Evolutionary conservation across 202 grass and related monocot genomes (phyloP).

Genomic region (Carex arenaria): DNA sequence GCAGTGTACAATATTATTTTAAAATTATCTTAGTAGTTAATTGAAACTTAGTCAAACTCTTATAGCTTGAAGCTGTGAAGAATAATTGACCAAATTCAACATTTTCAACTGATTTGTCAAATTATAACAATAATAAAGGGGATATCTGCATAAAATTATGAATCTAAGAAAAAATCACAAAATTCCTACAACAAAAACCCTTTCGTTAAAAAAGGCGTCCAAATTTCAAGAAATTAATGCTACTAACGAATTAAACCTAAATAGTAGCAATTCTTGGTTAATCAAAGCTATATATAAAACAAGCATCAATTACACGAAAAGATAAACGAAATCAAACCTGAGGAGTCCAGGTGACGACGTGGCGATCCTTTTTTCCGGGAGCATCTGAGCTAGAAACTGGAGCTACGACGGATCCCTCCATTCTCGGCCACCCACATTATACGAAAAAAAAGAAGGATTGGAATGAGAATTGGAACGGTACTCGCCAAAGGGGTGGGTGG

Average conservation of each 20-base stretch:
- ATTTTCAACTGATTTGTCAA: background rate
- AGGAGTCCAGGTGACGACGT: conserved; percentile 70
- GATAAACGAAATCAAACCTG: conserved; percentile 29
- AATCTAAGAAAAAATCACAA: background rate
- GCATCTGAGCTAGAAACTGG: background rate
- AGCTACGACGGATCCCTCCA: conserved; percentile 31
- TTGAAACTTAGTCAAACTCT: background rate
- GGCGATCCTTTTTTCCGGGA: conserved; percentile 60
- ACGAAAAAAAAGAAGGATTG: background rate
- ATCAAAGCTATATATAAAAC: background rate
- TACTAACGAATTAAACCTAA: background rate
- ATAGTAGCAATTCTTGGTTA: background rate
- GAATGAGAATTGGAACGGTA: background rate
- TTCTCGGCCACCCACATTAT: conserved; percentile 47
- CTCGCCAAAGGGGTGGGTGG: background rate
- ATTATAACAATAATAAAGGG: background rate
- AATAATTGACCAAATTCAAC: background rate
- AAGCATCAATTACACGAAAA: background rate
- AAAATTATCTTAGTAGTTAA: background rate
- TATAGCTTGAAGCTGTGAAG: background rate
- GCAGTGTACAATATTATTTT: background rate
- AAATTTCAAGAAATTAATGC: background rate
- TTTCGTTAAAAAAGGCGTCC: background rate
- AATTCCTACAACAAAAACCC: background rate
- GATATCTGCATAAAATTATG: background rate